Evolutionary conservation across 805 yeast species (phyloP).

Genomic region (Wickerhamiella bombiphila): DNA sequence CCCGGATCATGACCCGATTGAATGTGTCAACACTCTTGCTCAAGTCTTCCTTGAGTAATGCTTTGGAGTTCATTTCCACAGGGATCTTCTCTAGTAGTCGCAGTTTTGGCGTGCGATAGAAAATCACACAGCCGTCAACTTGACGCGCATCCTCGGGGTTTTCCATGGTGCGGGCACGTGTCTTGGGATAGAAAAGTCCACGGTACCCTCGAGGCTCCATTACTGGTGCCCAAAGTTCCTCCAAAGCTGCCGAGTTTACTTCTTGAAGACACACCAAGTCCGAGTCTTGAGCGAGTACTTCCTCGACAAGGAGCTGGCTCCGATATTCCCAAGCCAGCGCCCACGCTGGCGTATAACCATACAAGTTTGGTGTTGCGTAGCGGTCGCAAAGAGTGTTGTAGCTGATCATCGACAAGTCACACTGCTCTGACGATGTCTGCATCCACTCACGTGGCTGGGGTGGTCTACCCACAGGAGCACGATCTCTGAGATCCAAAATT

Average conservation of each 20-base stretch:
- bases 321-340: constrained; percentile 91
- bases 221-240: constrained; percentile 72
- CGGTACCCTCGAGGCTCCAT: constrained; percentile 63
- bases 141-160: constrained; percentile 58
- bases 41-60: constrained; percentile 45
- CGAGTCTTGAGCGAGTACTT: constrained; percentile 46
- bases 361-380: constrained; percentile 84
- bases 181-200: constrained; percentile 72
- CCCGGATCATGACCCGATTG: constrained; percentile 92
- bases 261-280: constrained; percentile 90
- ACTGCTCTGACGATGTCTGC: constrained; percentile 27
- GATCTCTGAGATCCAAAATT: constrained; percentile 67
- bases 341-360: constrained; percentile 94
- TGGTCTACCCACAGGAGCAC: constrained; percentile 49
- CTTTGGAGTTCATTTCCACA: constrained; percentile 57
- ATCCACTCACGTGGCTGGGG: constrained; percentile 77
- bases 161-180: constrained; percentile 82
- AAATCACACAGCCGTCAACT: constrained; percentile 98
- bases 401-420: constrained; percentile 55
- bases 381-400: constrained; percentile 92
- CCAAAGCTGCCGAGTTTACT: constrained; percentile 75
- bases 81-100: constrained; percentile 53
- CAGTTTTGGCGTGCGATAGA: constrained; percentile 58
- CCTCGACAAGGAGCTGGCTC: constrained; percentile 57
- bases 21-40: constrained; percentile 89